These are phyloP conservation scores for Candida namnaoensis DNA, from an alignment of 805 yeast species.

Conservation along the genomic window DNA sequence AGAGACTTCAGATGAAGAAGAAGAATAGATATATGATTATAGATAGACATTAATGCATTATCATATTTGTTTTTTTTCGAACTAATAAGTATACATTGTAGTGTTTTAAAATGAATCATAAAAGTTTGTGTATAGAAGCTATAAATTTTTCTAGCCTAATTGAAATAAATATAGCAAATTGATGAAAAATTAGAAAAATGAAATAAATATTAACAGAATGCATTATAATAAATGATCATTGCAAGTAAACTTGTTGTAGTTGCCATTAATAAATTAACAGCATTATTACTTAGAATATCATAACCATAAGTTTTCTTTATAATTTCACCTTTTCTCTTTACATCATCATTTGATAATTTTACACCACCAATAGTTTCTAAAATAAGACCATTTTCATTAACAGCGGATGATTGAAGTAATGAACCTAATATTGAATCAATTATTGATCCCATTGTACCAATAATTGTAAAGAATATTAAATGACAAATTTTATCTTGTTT, in stretches of 20 bases:
- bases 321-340: constrained; percentile 6
- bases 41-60: too few species aligned
- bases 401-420: constrained; percentile 25
- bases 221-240: too few species aligned
- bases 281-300: constrained; percentile 29
- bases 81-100: too few species aligned
- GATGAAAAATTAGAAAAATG: too few species aligned
- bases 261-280: constrained; percentile 28
- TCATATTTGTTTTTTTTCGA: too few species aligned
- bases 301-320: constrained; percentile 22
- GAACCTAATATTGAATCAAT: constrained; percentile 36
- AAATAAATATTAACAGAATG: too few species aligned
- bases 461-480: constrained; percentile 17
- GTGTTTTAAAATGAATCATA: too few species aligned
- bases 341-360: constrained; percentile 20
- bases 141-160: too few species aligned
- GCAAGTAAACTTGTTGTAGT: too few species aligned
- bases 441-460: constrained; percentile 29
- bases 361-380: constrained; percentile 24
- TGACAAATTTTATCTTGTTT: constrained; percentile 9
- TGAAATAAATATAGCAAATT: too few species aligned
- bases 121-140: too few species aligned
- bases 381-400: constrained; percentile 20
- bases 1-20: constrained; percentile 1
- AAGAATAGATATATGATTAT: background rate